phyloP scores from a whole-genome alignment of 1,284 basidiomycete species.

The Erythrobasidium hasegawianum region DNA sequence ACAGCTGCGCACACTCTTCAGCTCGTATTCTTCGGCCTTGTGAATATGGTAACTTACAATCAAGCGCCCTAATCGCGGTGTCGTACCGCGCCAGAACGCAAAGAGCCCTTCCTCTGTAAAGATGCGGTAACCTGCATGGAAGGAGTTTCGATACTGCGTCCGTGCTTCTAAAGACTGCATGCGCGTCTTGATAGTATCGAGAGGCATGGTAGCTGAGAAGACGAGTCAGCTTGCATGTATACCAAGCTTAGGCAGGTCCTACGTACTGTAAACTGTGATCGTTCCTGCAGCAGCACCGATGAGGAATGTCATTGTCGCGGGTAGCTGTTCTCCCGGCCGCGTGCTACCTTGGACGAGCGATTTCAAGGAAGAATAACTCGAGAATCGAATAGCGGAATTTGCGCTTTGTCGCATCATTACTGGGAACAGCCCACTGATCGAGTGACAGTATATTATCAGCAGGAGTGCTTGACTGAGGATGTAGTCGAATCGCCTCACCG shows the following conservation, averaged over 20 bases:
- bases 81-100: conserved; percentile 94
- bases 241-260: conserved; percentile 32
- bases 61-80: conserved; percentile 75
- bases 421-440: conserved; percentile 70
- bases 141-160: conserved; percentile 79
- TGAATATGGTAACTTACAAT: conserved; percentile 60
- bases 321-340: conserved; percentile 76
- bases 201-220: not conserved
- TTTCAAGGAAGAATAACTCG: conserved; percentile 38
- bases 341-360: conserved; percentile 74
- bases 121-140: conserved; percentile 90
- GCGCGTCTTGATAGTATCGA: conserved; percentile 73
- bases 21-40: too few relatives aligned
- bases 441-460: not conserved
- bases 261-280: conserved; percentile 73
- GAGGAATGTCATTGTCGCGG: conserved; percentile 83
- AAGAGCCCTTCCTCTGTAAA: conserved; percentile 57
- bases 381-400: conserved; percentile 72
- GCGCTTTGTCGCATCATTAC: conserved; percentile 97
- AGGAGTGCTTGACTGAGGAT: not conserved
- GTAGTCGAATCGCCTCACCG: conserved; percentile 50
- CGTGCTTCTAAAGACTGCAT: conserved; percentile 90
- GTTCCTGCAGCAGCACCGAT: conserved; percentile 90
- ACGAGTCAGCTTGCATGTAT: too few relatives aligned
- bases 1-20: conserved; percentile 58